Evolutionary conservation across 208 protist species (phyloP), one percentile per base, ranked within the genome.

Genomic region (Leishmania aethiopica): DNA sequence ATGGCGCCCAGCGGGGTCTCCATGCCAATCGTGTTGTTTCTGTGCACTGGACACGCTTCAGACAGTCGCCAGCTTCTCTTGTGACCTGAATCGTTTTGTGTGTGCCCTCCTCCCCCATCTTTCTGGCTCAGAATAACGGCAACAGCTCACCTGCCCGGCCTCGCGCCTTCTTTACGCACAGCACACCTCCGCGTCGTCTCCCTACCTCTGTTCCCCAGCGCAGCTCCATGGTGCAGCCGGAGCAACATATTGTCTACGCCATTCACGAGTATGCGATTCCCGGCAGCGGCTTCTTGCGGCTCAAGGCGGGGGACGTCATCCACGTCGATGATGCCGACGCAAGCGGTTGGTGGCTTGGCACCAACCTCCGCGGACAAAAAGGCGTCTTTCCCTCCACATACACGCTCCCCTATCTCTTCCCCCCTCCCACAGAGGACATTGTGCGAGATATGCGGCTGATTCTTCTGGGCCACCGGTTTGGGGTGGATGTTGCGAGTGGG

Each of bases 331-430:
- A 95, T 37, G 79, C 86, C 22, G 87, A 95, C 57, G 73, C 74
- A 1, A 95, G 88, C 57, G 93, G 93, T 25, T 96, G 93, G 93
- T 96, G 93, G 93, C 86, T 91, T 3, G 93, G 90, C 10, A 72
- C 81, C 3, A 96, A 95, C 75, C 37, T 80, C 28, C 75, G 80
- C 2, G 89, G 88, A 0, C 81, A 78, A 28, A 91, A 89, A 59
- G 93, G 93, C 45, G 75, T 96, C 28, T 89, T 96, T 40, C 93
- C 93, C 1, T 94, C 89, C n/a, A 95, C 93, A 19, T 95, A 92
- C 78, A 89, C 89, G 6, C 75, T 83, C 42, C 87, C 88, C 5
- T 89, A 90, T 49, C 45, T 80, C 25, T 84, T 91, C 66, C 85
- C 77, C 42, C 55, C 57, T 13, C 92, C 92, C 0, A 10, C 79